phyloP scores from a whole-genome alignment of 2,329 filamentous ascomycete species.

The Penicillium janthinellum region DNA sequence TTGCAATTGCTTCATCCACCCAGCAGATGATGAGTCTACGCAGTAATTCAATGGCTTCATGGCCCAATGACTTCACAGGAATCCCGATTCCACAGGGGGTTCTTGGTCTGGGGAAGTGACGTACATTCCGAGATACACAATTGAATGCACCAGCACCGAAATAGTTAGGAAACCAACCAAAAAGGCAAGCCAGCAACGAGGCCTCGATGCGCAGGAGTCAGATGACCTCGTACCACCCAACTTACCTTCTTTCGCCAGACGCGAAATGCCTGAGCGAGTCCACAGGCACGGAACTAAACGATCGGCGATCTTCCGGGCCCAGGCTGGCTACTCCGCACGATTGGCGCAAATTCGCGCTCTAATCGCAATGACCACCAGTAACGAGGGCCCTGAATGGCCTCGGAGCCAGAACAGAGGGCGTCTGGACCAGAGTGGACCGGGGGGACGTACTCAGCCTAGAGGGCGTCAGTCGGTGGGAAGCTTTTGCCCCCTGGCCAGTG shows the following conservation, averaged over 20 bases:
- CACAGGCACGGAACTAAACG: background rate
- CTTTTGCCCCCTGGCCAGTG: background rate
- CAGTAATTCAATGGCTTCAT: background rate
- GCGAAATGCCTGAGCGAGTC: background rate
- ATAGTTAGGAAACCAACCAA: background rate
- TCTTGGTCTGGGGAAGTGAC: background rate
- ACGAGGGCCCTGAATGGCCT: conserved; percentile 6
- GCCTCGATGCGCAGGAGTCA: conserved; percentile 5
- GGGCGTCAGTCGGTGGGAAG: conserved; percentile 5
- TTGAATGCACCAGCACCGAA: background rate
- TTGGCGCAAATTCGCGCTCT: conserved; percentile 4
- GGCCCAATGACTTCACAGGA: background rate
- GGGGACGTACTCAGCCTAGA: background rate
- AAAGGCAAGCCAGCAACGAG: background rate
- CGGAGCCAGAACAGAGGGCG: conserved; percentile 5
- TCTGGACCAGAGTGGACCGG: conserved; percentile 24
- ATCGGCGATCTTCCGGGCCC: conserved; percentile 1
- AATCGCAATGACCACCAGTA: conserved; percentile 16
- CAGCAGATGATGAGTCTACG: background rate
- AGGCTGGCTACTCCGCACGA: background rate
- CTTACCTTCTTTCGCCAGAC: background rate
- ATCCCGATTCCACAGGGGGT: background rate
- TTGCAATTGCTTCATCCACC: background rate
- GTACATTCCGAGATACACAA: background rate
- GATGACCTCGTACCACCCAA: conserved; percentile 3